phyloP scores from a whole-genome alignment of 192 early-diverging fungal species.

The Podila epicladia region DNA sequence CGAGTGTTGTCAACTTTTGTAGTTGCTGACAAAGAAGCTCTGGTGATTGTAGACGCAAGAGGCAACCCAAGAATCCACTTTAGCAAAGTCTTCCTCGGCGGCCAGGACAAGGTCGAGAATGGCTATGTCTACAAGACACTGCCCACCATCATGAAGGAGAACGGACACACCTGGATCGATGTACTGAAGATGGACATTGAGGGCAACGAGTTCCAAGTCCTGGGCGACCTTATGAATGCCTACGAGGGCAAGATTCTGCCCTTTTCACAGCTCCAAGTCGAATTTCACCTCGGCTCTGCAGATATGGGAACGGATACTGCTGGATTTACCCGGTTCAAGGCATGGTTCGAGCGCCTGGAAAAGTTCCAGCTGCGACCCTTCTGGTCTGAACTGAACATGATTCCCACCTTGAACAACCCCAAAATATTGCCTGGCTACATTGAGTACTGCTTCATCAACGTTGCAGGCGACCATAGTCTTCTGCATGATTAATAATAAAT shows the following conservation, averaged over 20 bases:
- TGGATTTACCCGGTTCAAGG: background rate
- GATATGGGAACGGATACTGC: background rate
- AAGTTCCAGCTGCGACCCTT: conserved; percentile 7
- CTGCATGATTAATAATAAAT: background rate
- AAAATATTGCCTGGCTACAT: no score
- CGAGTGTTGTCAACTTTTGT: background rate
- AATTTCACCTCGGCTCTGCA: conserved; percentile 4
- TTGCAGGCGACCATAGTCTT: conserved; percentile 2
- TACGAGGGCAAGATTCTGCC: conserved; percentile 1
- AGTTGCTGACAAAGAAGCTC: background rate
- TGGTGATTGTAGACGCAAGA: background rate
- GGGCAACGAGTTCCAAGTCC: conserved; percentile 5
- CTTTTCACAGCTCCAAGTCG: conserved; percentile 10
- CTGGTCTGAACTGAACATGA: conserved; percentile 15
- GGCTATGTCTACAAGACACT: conserved; percentile 6
- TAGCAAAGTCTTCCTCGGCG: conserved; percentile 3
- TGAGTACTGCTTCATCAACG: conserved; percentile 21
- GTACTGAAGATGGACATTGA: conserved; percentile 27
- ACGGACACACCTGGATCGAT: conserved; percentile 12
- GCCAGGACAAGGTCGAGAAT: background rate
- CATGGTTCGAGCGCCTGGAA: conserved; percentile 13
- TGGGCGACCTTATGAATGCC: background rate
- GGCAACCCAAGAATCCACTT: conserved; percentile 12
- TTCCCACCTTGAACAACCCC: background rate
- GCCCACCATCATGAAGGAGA: conserved; percentile 13